Conservation (phyloP, 352 stramenopile genomes). For the Thraustotheca clavata region DNA sequence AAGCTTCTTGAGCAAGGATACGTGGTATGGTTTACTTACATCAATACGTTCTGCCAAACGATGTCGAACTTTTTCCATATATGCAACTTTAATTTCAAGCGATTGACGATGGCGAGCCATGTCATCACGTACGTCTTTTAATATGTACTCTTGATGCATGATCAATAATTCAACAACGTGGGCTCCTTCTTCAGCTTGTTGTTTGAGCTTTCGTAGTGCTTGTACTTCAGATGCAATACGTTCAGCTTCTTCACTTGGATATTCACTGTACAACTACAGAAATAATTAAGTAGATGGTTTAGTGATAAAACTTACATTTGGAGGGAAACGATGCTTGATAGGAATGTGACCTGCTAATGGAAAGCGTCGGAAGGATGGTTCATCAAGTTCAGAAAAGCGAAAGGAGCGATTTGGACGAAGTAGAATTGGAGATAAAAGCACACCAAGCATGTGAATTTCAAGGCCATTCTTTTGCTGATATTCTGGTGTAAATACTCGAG, state of each 20-base stretch:
- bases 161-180: slow-evolving; percentile 57
- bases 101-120: slow-evolving; percentile 33
- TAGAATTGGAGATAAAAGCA: slow-evolving; percentile 54
- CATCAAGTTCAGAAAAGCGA: slow-evolving; percentile 66
- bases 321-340: slow-evolving; percentile 20
- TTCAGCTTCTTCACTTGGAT: slow-evolving; percentile 28
- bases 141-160: slow-evolving; percentile 39
- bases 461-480: slow-evolving; percentile 62
- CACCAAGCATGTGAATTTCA: slow-evolving; percentile 52
- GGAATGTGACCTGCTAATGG: slow-evolving; percentile 48
- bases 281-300: not conserved
- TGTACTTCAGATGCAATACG: slow-evolving; percentile 32
- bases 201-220: slow-evolving; percentile 41
- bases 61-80: slow-evolving; percentile 57
- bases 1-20: slow-evolving; percentile 52
- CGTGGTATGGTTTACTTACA: slow-evolving; percentile 37
- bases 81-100: slow-evolving; percentile 54
- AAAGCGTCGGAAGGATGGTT: slow-evolving; percentile 57
- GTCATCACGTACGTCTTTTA: slow-evolving; percentile 55
- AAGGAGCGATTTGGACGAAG: slow-evolving; percentile 40
- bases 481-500: slow-evolving; percentile 44
- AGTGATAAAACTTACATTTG: not conserved
- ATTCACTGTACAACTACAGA: slow-evolving; percentile 31
- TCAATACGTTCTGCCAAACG: slow-evolving; percentile 66
- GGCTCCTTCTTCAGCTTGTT: slow-evolving; percentile 58